A percentile compares a stretch with the other conserved stretches of the same genome.
phyloP scores from a whole-genome alignment of 2,329 filamentous ascomycete species.

The Botryotinia globosa region DNA sequence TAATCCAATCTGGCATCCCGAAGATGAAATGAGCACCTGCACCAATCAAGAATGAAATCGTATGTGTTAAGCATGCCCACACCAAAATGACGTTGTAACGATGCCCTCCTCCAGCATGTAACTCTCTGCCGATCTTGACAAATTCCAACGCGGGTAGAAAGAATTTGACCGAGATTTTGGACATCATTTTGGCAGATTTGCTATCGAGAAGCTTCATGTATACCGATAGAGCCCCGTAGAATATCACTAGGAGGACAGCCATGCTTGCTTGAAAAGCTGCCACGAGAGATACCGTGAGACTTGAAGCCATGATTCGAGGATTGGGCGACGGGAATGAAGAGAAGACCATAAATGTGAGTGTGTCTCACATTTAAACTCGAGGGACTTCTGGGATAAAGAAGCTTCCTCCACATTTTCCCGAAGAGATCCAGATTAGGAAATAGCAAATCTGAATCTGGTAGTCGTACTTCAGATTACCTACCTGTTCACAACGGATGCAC shows the following conservation, averaged over 20 bases:
- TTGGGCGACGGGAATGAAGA: background rate
- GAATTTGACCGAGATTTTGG: constrained; percentile 47
- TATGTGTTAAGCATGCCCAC: constrained; percentile 45
- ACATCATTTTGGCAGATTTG: constrained; percentile 43
- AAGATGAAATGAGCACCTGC: constrained; percentile 41
- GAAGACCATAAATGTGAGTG: background rate
- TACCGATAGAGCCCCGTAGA: constrained; percentile 45
- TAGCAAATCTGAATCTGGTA: background rate
- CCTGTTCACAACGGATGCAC: background rate
- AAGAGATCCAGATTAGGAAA: background rate
- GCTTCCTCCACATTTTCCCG: background rate
- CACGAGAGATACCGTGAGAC: constrained; percentile 43
- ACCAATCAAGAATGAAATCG: constrained; percentile 44
- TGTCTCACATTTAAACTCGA: background rate
- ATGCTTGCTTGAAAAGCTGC: constrained; percentile 48
- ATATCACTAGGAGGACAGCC: constrained; percentile 48
- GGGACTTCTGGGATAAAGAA: background rate
- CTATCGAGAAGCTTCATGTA: constrained; percentile 42
- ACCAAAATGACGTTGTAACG: constrained; percentile 43
- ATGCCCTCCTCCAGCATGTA: constrained; percentile 40
- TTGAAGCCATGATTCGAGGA: constrained; percentile 20
- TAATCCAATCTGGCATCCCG: constrained; percentile 47
- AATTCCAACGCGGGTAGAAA: constrained; percentile 48
- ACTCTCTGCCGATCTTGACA: constrained; percentile 46
- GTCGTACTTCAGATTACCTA: background rate